A percentile compares a stretch with the other conserved stretches of the same genome.
Evolutionary conservation across 177 flowering plant species (phyloP).

Genomic region (Vitis hybrid): DNA sequence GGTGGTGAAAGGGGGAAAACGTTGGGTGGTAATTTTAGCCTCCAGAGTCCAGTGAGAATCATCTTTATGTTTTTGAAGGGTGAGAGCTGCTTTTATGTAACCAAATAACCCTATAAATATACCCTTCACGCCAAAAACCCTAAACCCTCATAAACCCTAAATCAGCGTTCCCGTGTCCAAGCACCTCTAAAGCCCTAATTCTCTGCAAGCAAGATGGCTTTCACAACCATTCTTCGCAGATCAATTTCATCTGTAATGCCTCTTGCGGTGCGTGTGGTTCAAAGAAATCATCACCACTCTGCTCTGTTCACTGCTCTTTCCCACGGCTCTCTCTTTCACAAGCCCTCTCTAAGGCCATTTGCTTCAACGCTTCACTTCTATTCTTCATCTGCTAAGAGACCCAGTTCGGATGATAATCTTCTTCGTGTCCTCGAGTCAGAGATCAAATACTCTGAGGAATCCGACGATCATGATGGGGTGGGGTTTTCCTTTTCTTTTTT

Average conservation of each 20-base stretch:
- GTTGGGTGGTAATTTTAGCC: too few species aligned
- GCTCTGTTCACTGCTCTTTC: constrained; percentile 29
- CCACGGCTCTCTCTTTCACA: constrained; percentile 18
- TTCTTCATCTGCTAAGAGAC: constrained; percentile 29
- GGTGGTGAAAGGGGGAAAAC: too few species aligned
- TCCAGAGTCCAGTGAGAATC: too few species aligned
- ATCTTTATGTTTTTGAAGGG: neutral
- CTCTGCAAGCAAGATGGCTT: constrained; percentile 41
- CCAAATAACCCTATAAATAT: neutral
- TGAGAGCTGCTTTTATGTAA: neutral
- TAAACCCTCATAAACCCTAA: constrained; percentile 16
- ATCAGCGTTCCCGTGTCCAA: neutral
- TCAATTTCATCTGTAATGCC: constrained; percentile 45
- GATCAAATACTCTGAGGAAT: constrained; percentile 53
- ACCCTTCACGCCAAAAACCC: constrained; percentile 2
- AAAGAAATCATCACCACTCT: constrained; percentile 21
- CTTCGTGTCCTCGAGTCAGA: constrained; percentile 55
- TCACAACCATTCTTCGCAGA: constrained; percentile 49
- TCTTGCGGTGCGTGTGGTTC: constrained; percentile 32
- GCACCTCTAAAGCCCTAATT: neutral
- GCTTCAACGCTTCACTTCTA: constrained; percentile 18
- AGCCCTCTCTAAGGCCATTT: constrained; percentile 13
- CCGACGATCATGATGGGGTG: constrained; percentile 52
- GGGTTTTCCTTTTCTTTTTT: constrained; percentile 3
- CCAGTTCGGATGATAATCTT: constrained; percentile 46